Evolutionary conservation across 148 eudicot species (phyloP).

Genomic region (Limonium bicolor): DNA sequence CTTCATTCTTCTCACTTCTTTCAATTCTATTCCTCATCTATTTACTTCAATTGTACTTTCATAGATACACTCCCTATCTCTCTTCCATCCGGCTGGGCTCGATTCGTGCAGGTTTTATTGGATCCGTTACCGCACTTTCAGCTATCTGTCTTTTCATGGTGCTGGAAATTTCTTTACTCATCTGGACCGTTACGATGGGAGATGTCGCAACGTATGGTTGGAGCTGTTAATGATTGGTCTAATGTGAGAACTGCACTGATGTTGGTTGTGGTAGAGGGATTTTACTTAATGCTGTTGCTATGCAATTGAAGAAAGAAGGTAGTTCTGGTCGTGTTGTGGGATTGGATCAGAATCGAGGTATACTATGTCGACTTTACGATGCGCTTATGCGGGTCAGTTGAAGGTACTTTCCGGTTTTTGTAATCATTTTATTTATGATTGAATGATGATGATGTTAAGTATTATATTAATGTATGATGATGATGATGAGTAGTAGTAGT

Average conservation of each 20-base stretch:
- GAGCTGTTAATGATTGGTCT: slow-evolving; percentile 60
- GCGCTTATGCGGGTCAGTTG: too few relatives aligned
- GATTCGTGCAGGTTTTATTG: slow-evolving; percentile 53
- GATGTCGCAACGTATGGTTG: slow-evolving; percentile 68
- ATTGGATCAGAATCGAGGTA: too few relatives aligned
- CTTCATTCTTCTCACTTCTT: slow-evolving; percentile 8
- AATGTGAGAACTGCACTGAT: slow-evolving; percentile 66
- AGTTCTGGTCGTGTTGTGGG: slow-evolving; percentile 86
- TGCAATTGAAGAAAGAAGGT: slow-evolving; percentile 69
- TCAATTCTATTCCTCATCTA: slow-evolving; percentile 42
- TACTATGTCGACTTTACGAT: slow-evolving; percentile 39
- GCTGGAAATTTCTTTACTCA: slow-evolving; percentile 76
- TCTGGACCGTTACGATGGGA: slow-evolving; percentile 71
- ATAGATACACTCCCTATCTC: slow-evolving; percentile 17
- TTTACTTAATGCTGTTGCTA: slow-evolving; percentile 77
- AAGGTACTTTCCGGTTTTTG: too few relatives aligned
- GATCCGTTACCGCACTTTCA: slow-evolving; percentile 68
- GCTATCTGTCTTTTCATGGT: slow-evolving; percentile 47
- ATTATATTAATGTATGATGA: too few relatives aligned
- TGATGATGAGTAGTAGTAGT: too few relatives aligned
- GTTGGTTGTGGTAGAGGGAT: slow-evolving; percentile 95
- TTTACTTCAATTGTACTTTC: slow-evolving; percentile 42
- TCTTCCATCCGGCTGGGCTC: slow-evolving; percentile 18
- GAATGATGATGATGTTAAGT: too few relatives aligned
- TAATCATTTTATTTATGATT: too few relatives aligned